Percentiles rank a stretch among this genome's conserved stretches.
Conservation (phyloP, 2,329 filamentous ascomycete species). For the Geosmithia putterillii region DNA sequence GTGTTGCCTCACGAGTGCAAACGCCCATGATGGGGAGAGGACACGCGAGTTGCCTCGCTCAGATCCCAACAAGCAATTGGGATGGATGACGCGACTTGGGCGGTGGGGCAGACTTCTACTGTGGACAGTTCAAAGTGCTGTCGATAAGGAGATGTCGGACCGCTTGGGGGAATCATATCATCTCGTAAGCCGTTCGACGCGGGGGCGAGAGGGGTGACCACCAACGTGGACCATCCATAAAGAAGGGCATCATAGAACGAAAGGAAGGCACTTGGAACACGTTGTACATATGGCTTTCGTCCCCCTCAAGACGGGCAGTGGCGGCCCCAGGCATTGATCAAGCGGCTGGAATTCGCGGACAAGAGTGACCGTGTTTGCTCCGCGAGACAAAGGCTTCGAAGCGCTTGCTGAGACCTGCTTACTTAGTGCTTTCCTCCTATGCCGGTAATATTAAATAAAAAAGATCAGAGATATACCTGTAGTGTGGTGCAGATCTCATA, state of each 20-base stretch:
- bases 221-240: too few species aligned
- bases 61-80: not conserved
- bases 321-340: not conserved
- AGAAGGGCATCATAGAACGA: too few species aligned
- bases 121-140: not conserved
- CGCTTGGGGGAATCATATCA: not conserved
- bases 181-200: not conserved
- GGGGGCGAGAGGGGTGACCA: too few species aligned
- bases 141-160: not conserved
- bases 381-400: not conserved
- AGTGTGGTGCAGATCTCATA: not conserved
- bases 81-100: not conserved
- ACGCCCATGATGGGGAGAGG: not conserved
- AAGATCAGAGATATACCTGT: too few species aligned
- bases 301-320: too few species aligned
- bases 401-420: not conserved
- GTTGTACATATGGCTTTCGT: too few species aligned
- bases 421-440: not conserved
- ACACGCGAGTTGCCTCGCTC: not conserved
- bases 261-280: too few species aligned
- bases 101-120: not conserved
- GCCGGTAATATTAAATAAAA: not conserved
- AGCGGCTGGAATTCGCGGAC: not conserved
- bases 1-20: not conserved
- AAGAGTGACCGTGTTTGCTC: not conserved